Percentiles rank a stretch among this genome's conserved stretches.
Evolutionary conservation across 805 yeast species (phyloP).

Genomic region (Wickerhamomyces bisporus): DNA sequence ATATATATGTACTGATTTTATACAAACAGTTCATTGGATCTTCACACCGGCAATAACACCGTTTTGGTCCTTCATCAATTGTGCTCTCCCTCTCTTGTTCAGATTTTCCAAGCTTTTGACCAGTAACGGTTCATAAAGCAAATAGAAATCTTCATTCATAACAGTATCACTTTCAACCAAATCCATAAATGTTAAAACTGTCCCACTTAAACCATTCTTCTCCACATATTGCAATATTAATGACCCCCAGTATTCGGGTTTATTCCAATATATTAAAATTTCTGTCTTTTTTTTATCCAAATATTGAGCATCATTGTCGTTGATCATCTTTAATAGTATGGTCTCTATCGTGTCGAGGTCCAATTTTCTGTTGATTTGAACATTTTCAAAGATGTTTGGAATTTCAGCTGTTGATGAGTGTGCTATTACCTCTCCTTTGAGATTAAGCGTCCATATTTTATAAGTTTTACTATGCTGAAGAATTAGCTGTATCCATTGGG

Average conservation of each 20-base stretch:
- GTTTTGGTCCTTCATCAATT: slow-evolving; percentile 60
- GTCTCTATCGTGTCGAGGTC: slow-evolving; percentile 49
- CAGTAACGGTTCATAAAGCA: slow-evolving; percentile 54
- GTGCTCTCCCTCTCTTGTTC: slow-evolving; percentile 68
- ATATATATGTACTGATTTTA: no score
- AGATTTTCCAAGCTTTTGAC: slow-evolving; percentile 50
- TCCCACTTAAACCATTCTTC: slow-evolving; percentile 68
- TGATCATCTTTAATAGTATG: slow-evolving; percentile 54
- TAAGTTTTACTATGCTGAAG: slow-evolving; percentile 53
- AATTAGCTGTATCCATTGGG: slow-evolving; percentile 71
- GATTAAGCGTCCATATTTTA: slow-evolving; percentile 48
- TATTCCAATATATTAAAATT: slow-evolving; percentile 55
- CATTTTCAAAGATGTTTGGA: slow-evolving; percentile 44
- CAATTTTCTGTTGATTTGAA: slow-evolving; percentile 45
- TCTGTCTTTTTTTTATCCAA: slow-evolving; percentile 37
- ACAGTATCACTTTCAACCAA: slow-evolving; percentile 60
- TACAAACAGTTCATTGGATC: slow-evolving; percentile 44
- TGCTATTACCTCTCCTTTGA: slow-evolving; percentile 28
- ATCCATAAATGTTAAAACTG: slow-evolving; percentile 80
- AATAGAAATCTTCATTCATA: slow-evolving; percentile 50
- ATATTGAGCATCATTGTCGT: slow-evolving; percentile 53
- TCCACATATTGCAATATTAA: slow-evolving; percentile 66
- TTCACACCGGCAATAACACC: slow-evolving; percentile 76
- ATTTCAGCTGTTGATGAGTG: slow-evolving; percentile 7
- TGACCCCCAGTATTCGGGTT: slow-evolving; percentile 64